Evolutionary conservation across 2,329 filamentous ascomycete genomes (phyloP), one percentile per base, ranked within the genome.

Genomic region (Zymoseptoria ardabiliae): DNA sequence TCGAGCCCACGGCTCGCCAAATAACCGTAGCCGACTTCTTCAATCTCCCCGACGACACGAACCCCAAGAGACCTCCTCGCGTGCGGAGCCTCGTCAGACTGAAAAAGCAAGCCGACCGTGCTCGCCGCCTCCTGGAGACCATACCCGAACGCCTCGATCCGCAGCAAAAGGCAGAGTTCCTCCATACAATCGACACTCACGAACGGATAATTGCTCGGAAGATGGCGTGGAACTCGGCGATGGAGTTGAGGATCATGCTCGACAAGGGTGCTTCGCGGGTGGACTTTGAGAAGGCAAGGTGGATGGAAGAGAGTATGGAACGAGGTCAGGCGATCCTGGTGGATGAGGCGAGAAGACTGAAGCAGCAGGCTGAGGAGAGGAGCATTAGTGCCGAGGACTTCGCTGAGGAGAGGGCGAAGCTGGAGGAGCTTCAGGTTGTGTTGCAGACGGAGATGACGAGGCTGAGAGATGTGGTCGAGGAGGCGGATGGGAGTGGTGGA

Each of bases 291-390:
- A 54, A 59, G 1, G 65, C 65, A n/a, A 61, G 62, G 48, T 69
- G 65, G 55, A 41, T 71, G 54, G 70, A 72, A 60, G 63, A 54
- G 23, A 54, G 61, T 55, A 60, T 71, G 17, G 70, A 71, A 59
- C 61, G 65, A 35, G 70, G 69, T 0, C 62, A 63, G 58, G 64
- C 58, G 13, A 59, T 61, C 21, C 13, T 67, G 50, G 45, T 68
- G 57, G 61, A 66, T 8, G 65, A 69, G 45, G 67, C 64, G 48
- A 64, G 57, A 52, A 19, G 57, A 9, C 41, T 65, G 50, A 58
- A 57, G 53, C 35, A 53, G 20, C 41, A 59, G 54, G 53, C 52
- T 6, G 65, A 67, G 4, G 55, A 63, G 25, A 59, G 61, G 11
- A 63, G 53, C 52, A 60, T 70, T 10, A 50, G 41, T 30, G 22